phyloP scores from a whole-genome alignment of 2,329 filamentous ascomycete species.

The Xylaria arbuscula region DNA sequence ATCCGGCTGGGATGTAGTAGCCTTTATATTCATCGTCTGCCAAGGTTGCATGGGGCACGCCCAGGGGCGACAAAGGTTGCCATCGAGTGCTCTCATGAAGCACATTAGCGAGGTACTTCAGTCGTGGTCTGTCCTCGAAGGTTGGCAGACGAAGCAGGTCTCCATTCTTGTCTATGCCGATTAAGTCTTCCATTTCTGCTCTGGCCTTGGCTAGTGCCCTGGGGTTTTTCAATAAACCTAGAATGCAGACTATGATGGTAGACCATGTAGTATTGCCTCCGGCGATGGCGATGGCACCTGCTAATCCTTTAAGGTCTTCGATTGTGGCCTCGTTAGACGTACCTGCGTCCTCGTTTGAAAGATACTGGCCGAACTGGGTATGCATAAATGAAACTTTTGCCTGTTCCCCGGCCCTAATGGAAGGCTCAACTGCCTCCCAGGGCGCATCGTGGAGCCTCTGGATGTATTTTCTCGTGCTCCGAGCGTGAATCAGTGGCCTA shows the following conservation, averaged over 20 bases:
- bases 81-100: slow-evolving; percentile 56
- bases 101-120: slow-evolving; percentile 55
- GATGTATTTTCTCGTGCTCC: slow-evolving; percentile 27
- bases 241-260: slow-evolving; percentile 52
- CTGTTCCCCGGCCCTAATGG: slow-evolving; percentile 23
- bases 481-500: slow-evolving; percentile 27
- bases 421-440: slow-evolving; percentile 31
- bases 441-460: slow-evolving; percentile 32
- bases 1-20: slow-evolving; percentile 58
- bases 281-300: slow-evolving; percentile 38
- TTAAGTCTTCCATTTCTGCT: slow-evolving; percentile 51
- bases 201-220: slow-evolving; percentile 52
- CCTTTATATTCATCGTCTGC: slow-evolving; percentile 57
- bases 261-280: slow-evolving; percentile 50
- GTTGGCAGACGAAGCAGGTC: slow-evolving; percentile 48
- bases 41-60: slow-evolving; percentile 55
- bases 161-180: slow-evolving; percentile 47
- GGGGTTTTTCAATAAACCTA: slow-evolving; percentile 56
- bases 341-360: slow-evolving; percentile 25
- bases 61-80: slow-evolving; percentile 51
- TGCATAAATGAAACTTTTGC: slow-evolving; percentile 32
- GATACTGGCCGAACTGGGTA: slow-evolving; percentile 32
- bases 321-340: slow-evolving; percentile 34
- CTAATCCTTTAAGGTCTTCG: slow-evolving; percentile 34
- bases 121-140: slow-evolving; percentile 48